Base-by-base conservation (phyloP, 768 basidiomycete species). In the Mycena galericulata region DNA sequence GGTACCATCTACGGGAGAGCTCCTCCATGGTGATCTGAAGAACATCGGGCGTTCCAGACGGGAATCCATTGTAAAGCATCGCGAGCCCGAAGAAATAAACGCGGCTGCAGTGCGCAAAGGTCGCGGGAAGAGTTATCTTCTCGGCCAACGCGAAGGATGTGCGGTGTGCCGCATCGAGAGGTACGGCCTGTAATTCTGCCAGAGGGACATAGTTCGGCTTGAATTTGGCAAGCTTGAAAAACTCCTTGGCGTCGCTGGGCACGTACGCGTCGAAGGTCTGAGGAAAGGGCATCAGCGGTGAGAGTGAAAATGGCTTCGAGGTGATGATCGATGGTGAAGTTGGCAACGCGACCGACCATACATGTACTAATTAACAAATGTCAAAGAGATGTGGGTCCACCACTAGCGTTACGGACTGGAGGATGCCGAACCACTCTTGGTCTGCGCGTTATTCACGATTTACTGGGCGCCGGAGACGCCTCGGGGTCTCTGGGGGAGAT, bases 191-290 rank as follows among this genome's bases (percentile, higher is more conserved):
- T 47, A 65, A 26, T 7, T 58, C 54, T 6, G 54, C 3, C 11
- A 64, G 54, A 14, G 62, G 43, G 3, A 64, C 54, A 45, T 64
- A 64, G 41, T 64, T 26, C 12, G 62, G 62, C 36, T 27, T 38
- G 43, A 64, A 64, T 6, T 64, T 64, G 24, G 43, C 62, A 4
- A 55, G 24, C 26, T 24, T 22, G 45, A 64, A 64, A 20, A 64
- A 64, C 54, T 64, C 62, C 30, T 64, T 54, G 62, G 47, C 36
- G 32, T 57, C 64, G 36, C 64, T 65, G 46, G 64, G 55, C 22
- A 65, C 55, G 43, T 65, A 65, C 12, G 64, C 56, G 38, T 65
- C 64, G 38, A 57, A 65, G 4, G 64, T 57, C 15, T 64, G 54
- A 45, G 64, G 22, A 18, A 58, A 58, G 20, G 64, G 56, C 64